Percentiles rank a stretch among this genome's conserved stretches.
Conservation (phyloP, 257 asterid genomes). For the Pogostemon cablin region DNA sequence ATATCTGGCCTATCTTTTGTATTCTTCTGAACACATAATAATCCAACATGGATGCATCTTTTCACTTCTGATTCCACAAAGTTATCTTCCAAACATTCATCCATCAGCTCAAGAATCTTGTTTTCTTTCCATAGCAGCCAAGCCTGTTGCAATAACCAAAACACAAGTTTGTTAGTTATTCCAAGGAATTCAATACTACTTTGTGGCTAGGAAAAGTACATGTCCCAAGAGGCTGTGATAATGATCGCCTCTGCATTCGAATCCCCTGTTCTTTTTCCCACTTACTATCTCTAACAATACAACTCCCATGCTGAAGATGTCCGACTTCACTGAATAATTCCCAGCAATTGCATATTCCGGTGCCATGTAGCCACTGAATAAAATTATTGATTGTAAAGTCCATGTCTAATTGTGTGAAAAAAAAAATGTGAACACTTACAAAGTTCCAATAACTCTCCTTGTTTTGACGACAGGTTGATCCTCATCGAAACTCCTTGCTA, state of each 20-base stretch:
- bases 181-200: no score
- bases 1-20: conserved; percentile 43
- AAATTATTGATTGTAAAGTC: not conserved
- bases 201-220: conserved; percentile 24
- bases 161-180: no score
- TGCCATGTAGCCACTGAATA: conserved; percentile 26
- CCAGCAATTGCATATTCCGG: conserved; percentile 15
- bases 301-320: conserved; percentile 50
- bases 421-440: not conserved
- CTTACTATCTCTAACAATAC: conserved; percentile 44
- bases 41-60: conserved; percentile 50
- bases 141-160: conserved; percentile 32
- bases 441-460: not conserved
- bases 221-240: conserved; percentile 42
- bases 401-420: not conserved
- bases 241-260: conserved; percentile 27
- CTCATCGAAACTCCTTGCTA: conserved; percentile 12
- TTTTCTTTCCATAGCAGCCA: conserved; percentile 47
- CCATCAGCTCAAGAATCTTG: conserved; percentile 37
- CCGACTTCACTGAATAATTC: conserved; percentile 34
- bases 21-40: conserved; percentile 44
- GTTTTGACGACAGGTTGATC: not conserved
- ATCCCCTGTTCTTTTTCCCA: conserved; percentile 43
- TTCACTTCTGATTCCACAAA: conserved; percentile 40
- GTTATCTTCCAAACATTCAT: conserved; percentile 30